Percentiles rank a stretch among this genome's conserved stretches.
These are phyloP conservation scores for Taphrina communis DNA, from an alignment of 1,139 yeast genomes.

Conservation along the genomic window DNA sequence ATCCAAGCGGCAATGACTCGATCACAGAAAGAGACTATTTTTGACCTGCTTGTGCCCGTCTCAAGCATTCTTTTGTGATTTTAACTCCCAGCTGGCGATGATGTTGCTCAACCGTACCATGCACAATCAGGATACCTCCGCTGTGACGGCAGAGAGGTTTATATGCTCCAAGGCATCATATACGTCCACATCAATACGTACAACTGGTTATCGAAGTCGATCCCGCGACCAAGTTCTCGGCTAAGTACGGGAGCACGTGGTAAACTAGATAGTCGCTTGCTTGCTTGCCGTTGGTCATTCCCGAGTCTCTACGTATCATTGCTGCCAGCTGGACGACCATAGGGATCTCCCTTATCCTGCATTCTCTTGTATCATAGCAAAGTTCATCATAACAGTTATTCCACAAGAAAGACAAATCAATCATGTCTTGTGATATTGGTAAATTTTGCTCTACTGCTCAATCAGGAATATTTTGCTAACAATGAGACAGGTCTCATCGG, in stretches of 20 bases:
- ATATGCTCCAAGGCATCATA: too few relatives aligned
- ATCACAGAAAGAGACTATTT: too few relatives aligned
- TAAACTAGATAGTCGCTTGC: not conserved
- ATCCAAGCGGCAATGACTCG: not conserved
- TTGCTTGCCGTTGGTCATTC: not conserved
- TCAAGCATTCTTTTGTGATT: too few relatives aligned
- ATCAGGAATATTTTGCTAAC: slow-evolving; percentile 52
- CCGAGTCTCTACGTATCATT: not conserved
- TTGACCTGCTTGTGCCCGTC: not conserved
- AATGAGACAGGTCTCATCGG: slow-evolving; percentile 99
- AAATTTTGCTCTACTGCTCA: slow-evolving; percentile 13
- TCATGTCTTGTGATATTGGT: slow-evolving; percentile 45
- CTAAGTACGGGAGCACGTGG: not conserved
- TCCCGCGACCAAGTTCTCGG: slow-evolving; percentile 16
- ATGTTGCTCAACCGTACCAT: too few relatives aligned
- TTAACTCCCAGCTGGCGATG: too few relatives aligned
- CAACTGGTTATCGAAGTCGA: slow-evolving; percentile 9
- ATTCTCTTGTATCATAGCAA: slow-evolving; percentile 8
- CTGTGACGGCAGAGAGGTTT: too few relatives aligned
- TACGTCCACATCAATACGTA: too few relatives aligned
- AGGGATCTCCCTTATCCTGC: not conserved
- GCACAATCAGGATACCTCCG: too few relatives aligned
- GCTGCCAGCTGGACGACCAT: not conserved
- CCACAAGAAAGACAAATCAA: not conserved
- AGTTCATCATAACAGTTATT: not conserved